Evolutionary conservation across 2,329 filamentous ascomycete species (phyloP), one percentile per base, ranked within the genome.

Genomic region (Ilyonectria sp.): DNA sequence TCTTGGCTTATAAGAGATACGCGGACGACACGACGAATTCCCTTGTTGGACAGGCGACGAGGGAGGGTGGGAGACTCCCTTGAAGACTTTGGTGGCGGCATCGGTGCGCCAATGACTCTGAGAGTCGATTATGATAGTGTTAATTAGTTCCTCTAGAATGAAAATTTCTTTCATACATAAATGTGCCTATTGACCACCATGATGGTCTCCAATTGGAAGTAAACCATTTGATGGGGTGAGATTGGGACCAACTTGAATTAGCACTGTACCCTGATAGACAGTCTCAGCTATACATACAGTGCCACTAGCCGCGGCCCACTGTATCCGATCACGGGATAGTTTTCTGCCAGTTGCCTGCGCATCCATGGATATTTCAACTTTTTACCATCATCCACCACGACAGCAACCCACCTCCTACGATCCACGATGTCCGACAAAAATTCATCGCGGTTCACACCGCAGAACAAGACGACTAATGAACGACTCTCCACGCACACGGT

Each of bases 401-500:
- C 44, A 33, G 2, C 60, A 9, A 35, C 35, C 19, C 47, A n/a
- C 47, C 17, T 23, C 46, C 35, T 11, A 44, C 53, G 54, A 47
- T 40, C 26, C 55, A 71, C 68, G 56, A 86, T 86, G 84, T 81
- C 85, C 21, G 80, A 84, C 65, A 77, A 77, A 62, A 71, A 74
- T 47, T 71, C 78, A 19, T 86, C 87, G 63, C 90, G 92, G 69
- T 97, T 97, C 81, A 91, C 91, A 1, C 86, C 91, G 47, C 93
- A 95, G 77, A 91, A 91, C 70, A 87, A 92, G 73, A 93, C 93
- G 1, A 93, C 93, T 1, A 90, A 95, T 79, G 92, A 97, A 77
- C 86, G 94, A 15, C 87, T 97, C 54, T 95, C 95, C 67, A 93
- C 90, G 60, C 91, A 94, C 77, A 97, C 94, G 0, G 94, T 98